Conservation (phyloP, 192 early-diverging fungal species). For the Backusella westeae region DNA sequence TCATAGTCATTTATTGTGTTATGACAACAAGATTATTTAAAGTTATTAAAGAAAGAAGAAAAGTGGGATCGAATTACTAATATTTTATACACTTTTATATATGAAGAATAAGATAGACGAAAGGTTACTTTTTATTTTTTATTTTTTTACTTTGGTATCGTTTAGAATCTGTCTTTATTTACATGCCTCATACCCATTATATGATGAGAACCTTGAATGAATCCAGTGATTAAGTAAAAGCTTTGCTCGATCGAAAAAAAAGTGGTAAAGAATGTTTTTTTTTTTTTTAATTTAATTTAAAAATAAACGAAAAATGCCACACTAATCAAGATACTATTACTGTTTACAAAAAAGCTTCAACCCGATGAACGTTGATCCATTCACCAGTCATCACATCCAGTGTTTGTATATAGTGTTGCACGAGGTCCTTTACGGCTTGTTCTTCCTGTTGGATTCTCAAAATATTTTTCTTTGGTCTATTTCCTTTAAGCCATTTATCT, state of each 20-base stretch:
- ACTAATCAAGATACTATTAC: neutral
- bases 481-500: constrained; percentile 28
- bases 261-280: constrained; percentile 2
- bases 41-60: neutral
- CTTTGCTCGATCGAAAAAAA: neutral
- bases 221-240: neutral
- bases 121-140: neutral
- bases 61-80: neutral
- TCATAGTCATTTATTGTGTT: neutral
- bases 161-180: constrained; percentile 1
- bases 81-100: neutral
- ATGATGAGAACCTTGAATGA: neutral
- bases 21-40: neutral
- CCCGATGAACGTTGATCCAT: constrained; percentile 41
- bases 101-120: neutral
- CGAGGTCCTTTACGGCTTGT: constrained; percentile 33
- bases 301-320: neutral
- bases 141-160: neutral
- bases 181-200: neutral
- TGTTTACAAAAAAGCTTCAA: constrained; percentile 1
- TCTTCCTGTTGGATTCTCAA: constrained; percentile 52
- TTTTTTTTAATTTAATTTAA: constrained; percentile 2
- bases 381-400: constrained; percentile 41
- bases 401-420: constrained; percentile 37
- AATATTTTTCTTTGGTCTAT: constrained; percentile 46